Base-by-base conservation (phyloP, 805 yeast genomes). In the Nakazawaea sp. region DNA sequence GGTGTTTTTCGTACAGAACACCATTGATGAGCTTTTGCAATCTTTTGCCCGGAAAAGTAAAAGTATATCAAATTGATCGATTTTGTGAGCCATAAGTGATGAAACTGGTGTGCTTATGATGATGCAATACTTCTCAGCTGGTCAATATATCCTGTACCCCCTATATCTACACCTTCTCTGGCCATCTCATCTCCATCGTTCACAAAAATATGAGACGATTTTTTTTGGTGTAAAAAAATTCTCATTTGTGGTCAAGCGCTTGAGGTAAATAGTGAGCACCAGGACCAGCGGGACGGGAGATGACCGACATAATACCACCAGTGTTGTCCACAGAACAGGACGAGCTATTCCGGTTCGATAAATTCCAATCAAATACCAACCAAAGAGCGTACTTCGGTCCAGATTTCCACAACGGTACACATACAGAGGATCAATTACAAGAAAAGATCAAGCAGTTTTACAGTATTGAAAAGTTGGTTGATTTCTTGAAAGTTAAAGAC, bases 271-370 rank as follows among this genome's bases (percentile, higher is more conserved):
- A n/a, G n/a, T n/a, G n/a, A n/a, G n/a, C n/a, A n/a, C n/a, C n/a
- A n/a, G n/a, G n/a, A n/a, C n/a, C n/a, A n/a, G n/a, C n/a, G n/a
- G n/a, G n/a, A n/a, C n/a, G n/a, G n/a, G n/a, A n/a, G 16, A 37
- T 37, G 41, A 37, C 41, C 4, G 37, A 33, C 4, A 9, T 28
- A 19, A 30, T 15, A 7, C 25, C 94, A 0, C 92, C 95, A 0
- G 76, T 76, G 1, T 61, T 88, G 4, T 83, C 95, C 1, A 78
- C 94, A 0, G 69, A 72, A 23, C 87, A 86, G 45, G 83, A 78
- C 42, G 87, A 78, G 24, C 58, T 59, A 0, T 81, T 78, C 40
- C 45, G 57, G 13, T 76, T 71, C 45, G 70, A 72, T 25, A 62
- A 63, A 38, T 64, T 64, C 29, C 58, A 53, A 8, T 49, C 59